A percentile compares a stretch with the other conserved stretches of the same genome.
phyloP scores from a whole-genome alignment of 768 basidiomycete genomes.

The Tylopilus cervinicoccineus region DNA sequence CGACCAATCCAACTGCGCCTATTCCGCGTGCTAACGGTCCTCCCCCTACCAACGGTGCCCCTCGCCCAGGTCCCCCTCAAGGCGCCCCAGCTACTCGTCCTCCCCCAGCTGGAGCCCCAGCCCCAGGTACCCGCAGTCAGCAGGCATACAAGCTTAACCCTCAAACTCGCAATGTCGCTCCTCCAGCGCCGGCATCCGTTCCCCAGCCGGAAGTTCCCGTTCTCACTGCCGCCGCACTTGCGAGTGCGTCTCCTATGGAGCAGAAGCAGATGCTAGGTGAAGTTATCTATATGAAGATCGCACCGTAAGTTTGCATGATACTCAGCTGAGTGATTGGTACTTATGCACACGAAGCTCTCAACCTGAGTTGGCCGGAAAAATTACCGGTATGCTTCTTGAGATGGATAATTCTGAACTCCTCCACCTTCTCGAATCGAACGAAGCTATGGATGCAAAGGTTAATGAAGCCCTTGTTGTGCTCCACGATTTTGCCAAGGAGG shows the following conservation, averaged over 20 bases:
- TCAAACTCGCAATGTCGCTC: slow-evolving; percentile 35
- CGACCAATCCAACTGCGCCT: slow-evolving; percentile 57
- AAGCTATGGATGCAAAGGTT: slow-evolving; percentile 86
- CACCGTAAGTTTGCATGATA: slow-evolving; percentile 45
- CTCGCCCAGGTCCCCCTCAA: slow-evolving; percentile 43
- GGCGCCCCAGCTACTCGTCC: slow-evolving; percentile 42
- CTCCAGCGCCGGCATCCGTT: slow-evolving; percentile 36
- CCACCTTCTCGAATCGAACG: slow-evolving; percentile 77
- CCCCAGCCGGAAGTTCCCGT: slow-evolving; percentile 49
- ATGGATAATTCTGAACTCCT: slow-evolving; percentile 96
- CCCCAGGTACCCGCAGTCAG: slow-evolving; percentile 36
- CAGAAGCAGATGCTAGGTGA: slow-evolving; percentile 99
- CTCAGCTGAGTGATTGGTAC: slow-evolving; percentile 1
- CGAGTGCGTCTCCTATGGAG: slow-evolving; percentile 63
- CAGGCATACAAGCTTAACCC: slow-evolving; percentile 32
- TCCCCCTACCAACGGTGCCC: slow-evolving; percentile 50
- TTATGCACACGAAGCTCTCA: slow-evolving; percentile 50
- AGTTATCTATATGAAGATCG: slow-evolving; percentile 90
- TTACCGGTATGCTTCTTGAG: slow-evolving; percentile 98
- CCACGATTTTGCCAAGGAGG: slow-evolving; percentile 69
- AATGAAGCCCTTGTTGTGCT: slow-evolving; percentile 87
- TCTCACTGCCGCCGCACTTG: slow-evolving; percentile 61
- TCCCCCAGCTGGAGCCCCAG: slow-evolving; percentile 43
- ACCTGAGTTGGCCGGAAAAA: slow-evolving; percentile 95
- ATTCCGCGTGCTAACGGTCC: slow-evolving; percentile 65